Base-by-base conservation (phyloP, 768 basidiomycete species). In the Suillus americanus region DNA sequence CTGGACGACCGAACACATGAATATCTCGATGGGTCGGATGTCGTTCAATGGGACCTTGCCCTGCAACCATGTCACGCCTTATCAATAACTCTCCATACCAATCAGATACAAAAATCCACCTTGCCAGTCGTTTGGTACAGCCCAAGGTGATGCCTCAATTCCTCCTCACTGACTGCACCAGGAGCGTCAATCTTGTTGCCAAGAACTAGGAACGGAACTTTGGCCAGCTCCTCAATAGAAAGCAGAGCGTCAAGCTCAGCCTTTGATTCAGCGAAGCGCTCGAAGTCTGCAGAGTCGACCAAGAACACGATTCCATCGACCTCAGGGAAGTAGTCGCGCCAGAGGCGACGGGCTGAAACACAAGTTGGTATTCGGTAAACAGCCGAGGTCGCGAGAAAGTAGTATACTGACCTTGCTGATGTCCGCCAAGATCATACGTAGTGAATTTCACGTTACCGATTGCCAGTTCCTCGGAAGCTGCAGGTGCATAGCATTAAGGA, bases 121-220 rank as follows among this genome's bases (percentile, higher is more conserved):
- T 99, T 99, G 76, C 97, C 97, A 28, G 97, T 99, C n/a, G 97
- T 99, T 80, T 98, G 95, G 80, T 96, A 97, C 57, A 99, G 81
- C 18, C 97, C 97, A 51, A 99, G 84, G 68, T 95, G 87, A 73
- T 98, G 94, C 74, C 97, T 90, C 68, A 99, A 82, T 77, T 99
- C 95, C 74, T 99, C 97, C 79, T 99, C 97, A 66, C 91, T 94
- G 67, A 99, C 96, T 45, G 97, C 97, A 45, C 95, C 95, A 6
- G 91, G 88, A n/a, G 96, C 96, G 73, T 99, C 97, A 72, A 99
- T 99, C 87, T 99, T 99, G 86, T 99, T 99, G 51, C 97, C 97
- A 56, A 99, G 89, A 65, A 99, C 87, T 63, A 99, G 87, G 91
- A 99, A 99, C 53, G 97, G 97, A 40, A 99, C 97, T 78, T 94